Evolutionary conservation across 345 rosid species (phyloP).

Genomic region (Aethionema arabicum): DNA sequence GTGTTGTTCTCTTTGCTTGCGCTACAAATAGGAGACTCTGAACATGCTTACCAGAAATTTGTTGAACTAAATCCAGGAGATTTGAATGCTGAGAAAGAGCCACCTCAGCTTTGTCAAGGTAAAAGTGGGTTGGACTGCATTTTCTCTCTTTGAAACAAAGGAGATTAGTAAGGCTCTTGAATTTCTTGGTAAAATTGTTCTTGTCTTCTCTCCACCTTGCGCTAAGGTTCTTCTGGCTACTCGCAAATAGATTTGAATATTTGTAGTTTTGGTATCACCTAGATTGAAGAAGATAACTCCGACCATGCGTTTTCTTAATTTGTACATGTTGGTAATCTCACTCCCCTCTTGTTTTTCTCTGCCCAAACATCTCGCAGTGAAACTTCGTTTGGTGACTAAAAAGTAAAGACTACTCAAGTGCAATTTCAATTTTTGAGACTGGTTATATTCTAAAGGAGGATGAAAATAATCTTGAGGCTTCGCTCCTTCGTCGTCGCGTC

Average conservation of each 20-base stretch:
- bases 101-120: conserved; percentile 86
- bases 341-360: conserved; percentile 35
- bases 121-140: conserved; percentile 79
- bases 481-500: conserved; percentile 93
- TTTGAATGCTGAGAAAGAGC: conserved; percentile 79
- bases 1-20: conserved; percentile 25
- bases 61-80: conserved; percentile 73
- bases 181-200: conserved; percentile 81
- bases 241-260: too few relatives aligned
- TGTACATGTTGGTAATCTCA: neutral
- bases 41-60: conserved; percentile 59
- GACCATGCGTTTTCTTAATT: conserved; percentile 8
- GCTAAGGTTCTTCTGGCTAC: conserved; percentile 60
- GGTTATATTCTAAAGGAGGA: conserved; percentile 88
- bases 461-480: conserved; percentile 82
- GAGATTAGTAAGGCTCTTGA: conserved; percentile 74
- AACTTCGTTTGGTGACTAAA: too few relatives aligned
- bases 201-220: conserved; percentile 93
- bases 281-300: neutral
- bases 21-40: conserved; percentile 83
- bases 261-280: neutral
- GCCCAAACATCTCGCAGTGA: conserved; percentile 85
- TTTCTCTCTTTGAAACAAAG: conserved; percentile 60
- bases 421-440: conserved; percentile 74
- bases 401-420: conserved; percentile 74